Conservation (phyloP, 2,329 filamentous ascomycete genomes). For the Macrophomina phaseolina region DNA sequence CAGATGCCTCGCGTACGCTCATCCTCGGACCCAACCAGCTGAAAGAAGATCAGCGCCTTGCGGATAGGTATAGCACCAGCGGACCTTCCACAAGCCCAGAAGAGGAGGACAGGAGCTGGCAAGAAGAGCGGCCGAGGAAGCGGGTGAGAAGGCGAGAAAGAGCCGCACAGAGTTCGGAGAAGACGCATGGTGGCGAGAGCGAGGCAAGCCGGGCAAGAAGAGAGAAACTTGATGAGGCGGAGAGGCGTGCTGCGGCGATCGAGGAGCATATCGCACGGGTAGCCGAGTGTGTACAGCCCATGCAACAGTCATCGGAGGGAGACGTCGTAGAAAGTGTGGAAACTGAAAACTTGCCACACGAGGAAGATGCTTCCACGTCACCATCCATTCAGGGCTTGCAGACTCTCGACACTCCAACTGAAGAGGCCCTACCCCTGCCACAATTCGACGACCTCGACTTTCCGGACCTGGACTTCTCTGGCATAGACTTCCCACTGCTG, state of each 20-base stretch:
- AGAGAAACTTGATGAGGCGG: not conserved
- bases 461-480: not conserved
- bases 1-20: constrained; percentile 30
- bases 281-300: constrained; percentile 6
- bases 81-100: not conserved
- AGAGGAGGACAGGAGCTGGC: constrained; percentile 2
- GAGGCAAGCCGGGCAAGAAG: not conserved
- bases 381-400: not conserved
- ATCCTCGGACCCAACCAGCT: constrained; percentile 18
- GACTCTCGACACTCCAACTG: not conserved
- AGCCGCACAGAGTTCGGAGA: too few species aligned
- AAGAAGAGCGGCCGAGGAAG: constrained; percentile 8
- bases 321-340: constrained; percentile 10
- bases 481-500: not conserved
- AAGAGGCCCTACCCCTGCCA: not conserved
- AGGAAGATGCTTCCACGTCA: not conserved
- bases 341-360: not conserved
- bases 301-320: not conserved
- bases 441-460: constrained; percentile 15
- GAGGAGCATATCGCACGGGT: constrained; percentile 19
- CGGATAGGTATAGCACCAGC: not conserved
- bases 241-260: not conserved
- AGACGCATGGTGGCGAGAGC: not conserved
- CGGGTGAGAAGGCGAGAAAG: constrained; percentile 3
- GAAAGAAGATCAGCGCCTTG: constrained; percentile 8